phyloP scores from a whole-genome alignment of 371 early-diverging fungal genomes.

The Rhizopus delemar region DNA sequence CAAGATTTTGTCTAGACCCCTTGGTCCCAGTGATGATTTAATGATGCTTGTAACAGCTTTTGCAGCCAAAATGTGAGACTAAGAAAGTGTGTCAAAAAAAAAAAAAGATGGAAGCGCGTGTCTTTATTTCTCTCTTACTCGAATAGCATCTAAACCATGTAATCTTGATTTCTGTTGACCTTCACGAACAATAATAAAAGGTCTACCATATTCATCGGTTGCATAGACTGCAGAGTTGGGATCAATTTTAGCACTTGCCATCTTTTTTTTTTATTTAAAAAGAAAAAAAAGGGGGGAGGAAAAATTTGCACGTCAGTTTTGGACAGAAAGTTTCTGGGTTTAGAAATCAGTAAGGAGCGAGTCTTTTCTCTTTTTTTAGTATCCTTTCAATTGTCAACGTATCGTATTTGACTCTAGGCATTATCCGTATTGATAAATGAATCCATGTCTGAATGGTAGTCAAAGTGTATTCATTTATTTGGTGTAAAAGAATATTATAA shows the following conservation, averaged over 20 bases:
- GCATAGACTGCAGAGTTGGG: slow-evolving; percentile 62
- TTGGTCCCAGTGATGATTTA: slow-evolving; percentile 99
- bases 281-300: background rate
- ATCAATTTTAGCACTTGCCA: slow-evolving; percentile 30
- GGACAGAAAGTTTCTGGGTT: background rate
- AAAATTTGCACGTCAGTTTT: slow-evolving; percentile 3
- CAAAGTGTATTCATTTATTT: too few species aligned
- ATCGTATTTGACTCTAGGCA: too few species aligned
- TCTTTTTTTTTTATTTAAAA: background rate
- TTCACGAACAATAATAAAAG: slow-evolving; percentile 95
- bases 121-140: slow-evolving; percentile 58
- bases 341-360: background rate
- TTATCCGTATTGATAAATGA: too few species aligned
- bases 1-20: slow-evolving; percentile 99
- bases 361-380: too few species aligned
- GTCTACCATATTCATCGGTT: slow-evolving; percentile 94
- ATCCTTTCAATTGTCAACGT: too few species aligned
- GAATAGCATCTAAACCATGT: slow-evolving; percentile 88
- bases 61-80: slow-evolving; percentile 98
- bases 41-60: slow-evolving; percentile 96
- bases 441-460: too few species aligned
- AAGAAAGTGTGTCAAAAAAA: slow-evolving; percentile 13
- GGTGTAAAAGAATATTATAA: too few species aligned
- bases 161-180: slow-evolving; percentile 88
- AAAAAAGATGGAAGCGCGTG: background rate